A percentile compares a stretch with the other conserved stretches of the same genome.
phyloP scores from a whole-genome alignment of 495 filamentous ascomycete genomes.

The Niebla homalea region DNA sequence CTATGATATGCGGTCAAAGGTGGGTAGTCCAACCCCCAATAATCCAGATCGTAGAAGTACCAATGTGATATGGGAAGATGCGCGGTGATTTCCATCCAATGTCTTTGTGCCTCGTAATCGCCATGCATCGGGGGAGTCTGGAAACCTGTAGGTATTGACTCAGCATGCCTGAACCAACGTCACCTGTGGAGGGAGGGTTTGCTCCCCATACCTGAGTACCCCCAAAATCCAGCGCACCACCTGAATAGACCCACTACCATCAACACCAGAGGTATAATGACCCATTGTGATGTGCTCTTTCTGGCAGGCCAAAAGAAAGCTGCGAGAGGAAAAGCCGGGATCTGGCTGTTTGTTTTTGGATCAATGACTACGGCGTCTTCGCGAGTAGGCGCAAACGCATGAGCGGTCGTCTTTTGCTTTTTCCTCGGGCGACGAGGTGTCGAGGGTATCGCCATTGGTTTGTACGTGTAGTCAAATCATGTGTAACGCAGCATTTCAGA shows the following conservation, averaged over 20 bases:
- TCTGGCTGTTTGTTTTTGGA: slow-evolving; percentile 26
- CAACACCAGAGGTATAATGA: slow-evolving; percentile 69
- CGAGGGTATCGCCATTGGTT: not conserved
- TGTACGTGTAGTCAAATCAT: too few relatives aligned
- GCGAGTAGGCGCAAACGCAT: slow-evolving; percentile 30
- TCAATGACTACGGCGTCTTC: slow-evolving; percentile 40
- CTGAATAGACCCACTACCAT: slow-evolving; percentile 87
- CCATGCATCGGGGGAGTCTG: slow-evolving; percentile 81
- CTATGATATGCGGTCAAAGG: slow-evolving; percentile 96
- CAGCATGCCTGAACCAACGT: not conserved
- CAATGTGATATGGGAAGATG: slow-evolving; percentile 82
- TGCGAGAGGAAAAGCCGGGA: slow-evolving; percentile 69
- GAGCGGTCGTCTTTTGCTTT: slow-evolving; percentile 34
- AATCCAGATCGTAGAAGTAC: slow-evolving; percentile 93
- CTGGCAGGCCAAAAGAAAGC: slow-evolving; percentile 86
- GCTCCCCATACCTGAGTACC: slow-evolving; percentile 64
- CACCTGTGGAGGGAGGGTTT: not conserved
- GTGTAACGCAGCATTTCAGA: too few relatives aligned
- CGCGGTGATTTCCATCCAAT: slow-evolving; percentile 96
- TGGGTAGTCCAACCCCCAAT: slow-evolving; percentile 97
- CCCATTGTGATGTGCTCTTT: slow-evolving; percentile 79
- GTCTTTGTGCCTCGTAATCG: slow-evolving; percentile 92
- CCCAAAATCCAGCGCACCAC: slow-evolving; percentile 85
- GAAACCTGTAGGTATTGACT: slow-evolving; percentile 42
- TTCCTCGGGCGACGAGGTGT: slow-evolving; percentile 43